A percentile compares a stretch with the other conserved stretches of the same genome.
Conservation (phyloP, 208 protist species). For the Trypanosoma mega region DNA sequence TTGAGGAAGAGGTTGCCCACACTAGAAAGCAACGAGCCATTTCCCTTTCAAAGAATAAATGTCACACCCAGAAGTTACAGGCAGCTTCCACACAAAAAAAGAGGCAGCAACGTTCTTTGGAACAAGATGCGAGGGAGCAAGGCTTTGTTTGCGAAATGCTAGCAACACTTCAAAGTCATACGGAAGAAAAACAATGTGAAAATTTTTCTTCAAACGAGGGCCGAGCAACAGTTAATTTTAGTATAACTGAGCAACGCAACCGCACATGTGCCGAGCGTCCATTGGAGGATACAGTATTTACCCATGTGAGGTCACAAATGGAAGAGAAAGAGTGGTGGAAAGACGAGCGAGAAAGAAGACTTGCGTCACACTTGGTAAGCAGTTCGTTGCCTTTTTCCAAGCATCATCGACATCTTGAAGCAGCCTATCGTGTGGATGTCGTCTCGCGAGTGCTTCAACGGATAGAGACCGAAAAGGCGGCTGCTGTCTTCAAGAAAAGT, state of each 20-base stretch:
- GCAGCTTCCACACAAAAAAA: background rate
- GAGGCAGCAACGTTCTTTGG: background rate
- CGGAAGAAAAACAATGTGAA: background rate
- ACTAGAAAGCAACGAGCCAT: background rate
- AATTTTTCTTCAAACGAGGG: background rate
- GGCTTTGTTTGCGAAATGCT: constrained; percentile 12
- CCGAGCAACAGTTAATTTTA: too few species aligned
- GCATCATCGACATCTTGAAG: constrained; percentile 11
- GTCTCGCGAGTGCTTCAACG: constrained; percentile 10
- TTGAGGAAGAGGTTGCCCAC: constrained; percentile 3
- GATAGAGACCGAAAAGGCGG: constrained; percentile 1
- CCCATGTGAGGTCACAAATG: background rate
- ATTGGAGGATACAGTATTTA: constrained; percentile 14
- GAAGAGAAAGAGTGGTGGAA: constrained; percentile 18
- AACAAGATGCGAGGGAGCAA: background rate
- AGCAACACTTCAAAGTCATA: background rate
- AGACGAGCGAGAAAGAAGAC: constrained; percentile 14
- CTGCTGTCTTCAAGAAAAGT: constrained; percentile 9
- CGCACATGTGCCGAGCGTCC: too few species aligned
- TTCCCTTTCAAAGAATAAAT: background rate
- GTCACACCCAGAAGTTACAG: background rate
- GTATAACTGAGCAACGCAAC: too few species aligned
- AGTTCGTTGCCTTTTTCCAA: constrained; percentile 1
- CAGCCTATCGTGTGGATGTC: constrained; percentile 10
- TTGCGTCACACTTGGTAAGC: background rate